Percentiles rank a stretch among this genome's conserved stretches.
phyloP scores from a whole-genome alignment of 2,329 filamentous ascomycete genomes.

The Paecilomyces variotii region DNA sequence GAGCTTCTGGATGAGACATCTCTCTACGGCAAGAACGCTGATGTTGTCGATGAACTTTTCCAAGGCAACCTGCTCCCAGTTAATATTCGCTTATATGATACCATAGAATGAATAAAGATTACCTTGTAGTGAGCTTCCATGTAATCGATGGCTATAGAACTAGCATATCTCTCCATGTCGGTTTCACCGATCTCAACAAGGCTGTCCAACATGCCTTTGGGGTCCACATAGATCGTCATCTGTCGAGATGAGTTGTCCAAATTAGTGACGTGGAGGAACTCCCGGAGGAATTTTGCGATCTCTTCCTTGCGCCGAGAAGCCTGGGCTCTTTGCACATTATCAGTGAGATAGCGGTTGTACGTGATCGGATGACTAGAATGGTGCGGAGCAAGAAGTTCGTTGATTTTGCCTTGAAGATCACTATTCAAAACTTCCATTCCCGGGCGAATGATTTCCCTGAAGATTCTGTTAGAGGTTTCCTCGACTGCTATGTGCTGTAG shows the following conservation, averaged over 20 bases:
- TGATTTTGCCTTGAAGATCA: no score
- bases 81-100: neutral
- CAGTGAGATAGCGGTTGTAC: slow-evolving; percentile 26
- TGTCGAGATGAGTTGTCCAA: no score
- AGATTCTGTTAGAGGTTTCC: no score
- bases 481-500: no score
- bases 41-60: slow-evolving; percentile 28
- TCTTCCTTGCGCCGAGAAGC: slow-evolving; percentile 6
- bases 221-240: slow-evolving; percentile 2
- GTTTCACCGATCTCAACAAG: slow-evolving; percentile 16
- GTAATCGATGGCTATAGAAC: slow-evolving; percentile 30
- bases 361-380: slow-evolving; percentile 1
- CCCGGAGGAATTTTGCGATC: slow-evolving; percentile 4
- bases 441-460: no score
- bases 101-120: neutral
- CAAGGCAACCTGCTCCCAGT: slow-evolving; percentile 20
- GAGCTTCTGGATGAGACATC: slow-evolving; percentile 19
- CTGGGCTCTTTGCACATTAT: slow-evolving; percentile 21
- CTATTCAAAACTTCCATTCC: no score
- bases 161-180: slow-evolving; percentile 31
- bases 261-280: slow-evolving; percentile 7
- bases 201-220: slow-evolving; percentile 8
- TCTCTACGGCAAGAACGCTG: slow-evolving; percentile 23
- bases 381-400: no score
- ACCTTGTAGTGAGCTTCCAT: slow-evolving; percentile 44